Conservation (phyloP, 1,284 basidiomycete species). For the Rhizopogon hawkerae region DNA sequence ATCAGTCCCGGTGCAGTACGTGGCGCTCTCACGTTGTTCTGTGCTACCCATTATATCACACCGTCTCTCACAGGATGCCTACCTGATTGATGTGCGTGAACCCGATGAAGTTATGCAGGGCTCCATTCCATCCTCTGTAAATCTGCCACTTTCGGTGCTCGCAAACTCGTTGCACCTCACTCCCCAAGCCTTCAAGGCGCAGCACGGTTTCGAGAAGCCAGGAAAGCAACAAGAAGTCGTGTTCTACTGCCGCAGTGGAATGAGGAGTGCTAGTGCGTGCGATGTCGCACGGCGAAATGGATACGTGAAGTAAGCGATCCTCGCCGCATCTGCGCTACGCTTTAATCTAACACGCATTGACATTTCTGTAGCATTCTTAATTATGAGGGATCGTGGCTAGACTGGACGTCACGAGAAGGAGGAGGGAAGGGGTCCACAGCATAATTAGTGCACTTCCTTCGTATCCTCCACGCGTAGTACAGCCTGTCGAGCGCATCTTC, state of each 20-base stretch:
- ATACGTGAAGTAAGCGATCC: constrained; percentile 62
- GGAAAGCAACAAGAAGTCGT: constrained; percentile 67
- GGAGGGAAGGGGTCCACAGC: constrained; percentile 10
- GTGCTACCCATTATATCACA: background rate
- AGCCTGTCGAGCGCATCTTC: background rate
- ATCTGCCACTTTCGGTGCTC: constrained; percentile 82
- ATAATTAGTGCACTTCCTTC: constrained; percentile 7
- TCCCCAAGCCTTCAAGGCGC: constrained; percentile 52
- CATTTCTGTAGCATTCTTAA: constrained; percentile 56
- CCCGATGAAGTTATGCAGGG: constrained; percentile 90
- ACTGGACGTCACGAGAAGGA: constrained; percentile 73
- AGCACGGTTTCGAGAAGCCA: constrained; percentile 85
- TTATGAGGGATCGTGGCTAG: constrained; percentile 89
- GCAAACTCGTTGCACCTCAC: constrained; percentile 60
- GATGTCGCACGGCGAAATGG: constrained; percentile 83
- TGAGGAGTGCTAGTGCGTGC: constrained; percentile 74
- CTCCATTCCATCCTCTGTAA: constrained; percentile 92
- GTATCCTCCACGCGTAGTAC: background rate
- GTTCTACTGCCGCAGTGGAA: constrained; percentile 93
- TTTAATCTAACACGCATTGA: constrained; percentile 1
- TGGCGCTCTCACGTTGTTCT: constrained; percentile 10
- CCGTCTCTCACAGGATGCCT: constrained; percentile 50
- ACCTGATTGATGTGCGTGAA: constrained; percentile 89
- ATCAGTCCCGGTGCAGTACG: constrained; percentile 73
- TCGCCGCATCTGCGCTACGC: background rate